phyloP scores from a whole-genome alignment of 2,329 filamentous ascomycete genomes.

The Daldinia sp. region DNA sequence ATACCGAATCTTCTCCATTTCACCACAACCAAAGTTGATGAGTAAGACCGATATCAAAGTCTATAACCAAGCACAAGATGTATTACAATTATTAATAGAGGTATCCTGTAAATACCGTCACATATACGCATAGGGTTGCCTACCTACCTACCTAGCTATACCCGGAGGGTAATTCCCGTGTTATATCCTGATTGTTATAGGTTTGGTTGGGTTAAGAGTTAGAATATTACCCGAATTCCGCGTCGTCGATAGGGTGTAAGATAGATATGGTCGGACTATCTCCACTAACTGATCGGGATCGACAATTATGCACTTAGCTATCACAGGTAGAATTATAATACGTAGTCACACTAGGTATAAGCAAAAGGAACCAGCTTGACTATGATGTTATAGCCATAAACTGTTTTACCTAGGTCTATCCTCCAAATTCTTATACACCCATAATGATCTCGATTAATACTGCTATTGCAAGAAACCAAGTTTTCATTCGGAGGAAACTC shows the following conservation, averaged over 20 bases:
- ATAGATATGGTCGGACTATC: not conserved
- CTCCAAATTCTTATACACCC: not conserved
- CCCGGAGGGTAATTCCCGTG: constrained; percentile 17
- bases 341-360: not conserved
- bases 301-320: not conserved
- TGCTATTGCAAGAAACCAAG: not conserved
- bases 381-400: not conserved
- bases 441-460: not conserved
- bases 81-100: not conserved
- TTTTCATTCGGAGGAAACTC: not conserved
- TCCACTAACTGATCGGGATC: not conserved
- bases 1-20: not conserved
- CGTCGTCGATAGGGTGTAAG: constrained; percentile 14
- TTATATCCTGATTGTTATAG: constrained; percentile 14
- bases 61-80: not conserved
- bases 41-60: not conserved
- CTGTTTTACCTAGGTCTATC: not conserved
- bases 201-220: not conserved
- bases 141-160: not conserved
- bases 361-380: not conserved
- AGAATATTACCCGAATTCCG: constrained; percentile 9
- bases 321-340: not conserved
- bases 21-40: not conserved
- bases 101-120: not conserved
- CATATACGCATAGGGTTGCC: not conserved